A percentile compares a stretch with the other conserved stretches of the same genome.
phyloP scores from a whole-genome alignment of 163 green algal species.

The Scenedesmus sp. region DNA sequence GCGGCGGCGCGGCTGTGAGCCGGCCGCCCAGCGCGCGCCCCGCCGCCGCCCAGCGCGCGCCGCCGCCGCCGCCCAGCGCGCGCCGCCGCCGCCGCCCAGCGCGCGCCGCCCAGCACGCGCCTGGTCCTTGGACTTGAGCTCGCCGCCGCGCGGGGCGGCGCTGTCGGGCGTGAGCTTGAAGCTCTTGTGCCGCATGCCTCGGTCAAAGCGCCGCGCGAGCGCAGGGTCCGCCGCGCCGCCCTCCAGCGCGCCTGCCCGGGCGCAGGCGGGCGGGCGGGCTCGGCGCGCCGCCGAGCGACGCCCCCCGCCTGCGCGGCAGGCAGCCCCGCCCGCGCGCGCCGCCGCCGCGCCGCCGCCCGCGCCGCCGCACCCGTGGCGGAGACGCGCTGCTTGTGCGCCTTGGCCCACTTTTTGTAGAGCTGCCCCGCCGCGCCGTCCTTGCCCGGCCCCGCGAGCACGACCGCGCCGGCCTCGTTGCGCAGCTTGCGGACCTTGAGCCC shows the following conservation, averaged over 20 bases:
- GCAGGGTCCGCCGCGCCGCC: slow-evolving; percentile 6
- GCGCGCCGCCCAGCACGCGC: not conserved
- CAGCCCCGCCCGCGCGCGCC: no score
- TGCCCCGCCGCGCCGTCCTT: slow-evolving; percentile 45
- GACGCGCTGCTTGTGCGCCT: slow-evolving; percentile 61
- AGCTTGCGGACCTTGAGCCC: slow-evolving; percentile 55
- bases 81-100: not conserved
- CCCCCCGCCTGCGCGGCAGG: no score
- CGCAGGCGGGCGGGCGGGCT: slow-evolving; percentile 36
- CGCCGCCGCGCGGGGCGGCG: not conserved
- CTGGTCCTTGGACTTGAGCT: slow-evolving; percentile 35
- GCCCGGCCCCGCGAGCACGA: slow-evolving; percentile 48
- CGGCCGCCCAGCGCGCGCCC: not conserved
- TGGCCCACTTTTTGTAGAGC: slow-evolving; percentile 87
- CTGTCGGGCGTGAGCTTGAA: slow-evolving; percentile 22
- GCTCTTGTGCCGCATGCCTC: slow-evolving; percentile 43
- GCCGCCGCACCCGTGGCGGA: slow-evolving; percentile 41
- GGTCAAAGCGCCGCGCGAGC: slow-evolving; percentile 50
- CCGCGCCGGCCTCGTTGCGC: slow-evolving; percentile 29
- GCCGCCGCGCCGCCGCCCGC: no score
- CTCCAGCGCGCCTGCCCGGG: slow-evolving; percentile 11
- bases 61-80: slow-evolving; percentile 23
- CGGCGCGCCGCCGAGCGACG: slow-evolving; percentile 21
- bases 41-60: not conserved
- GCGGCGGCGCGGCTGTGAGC: not conserved